Conservation (phyloP, 768 basidiomycete genomes). For the Fomitopsis pulvina region DNA sequence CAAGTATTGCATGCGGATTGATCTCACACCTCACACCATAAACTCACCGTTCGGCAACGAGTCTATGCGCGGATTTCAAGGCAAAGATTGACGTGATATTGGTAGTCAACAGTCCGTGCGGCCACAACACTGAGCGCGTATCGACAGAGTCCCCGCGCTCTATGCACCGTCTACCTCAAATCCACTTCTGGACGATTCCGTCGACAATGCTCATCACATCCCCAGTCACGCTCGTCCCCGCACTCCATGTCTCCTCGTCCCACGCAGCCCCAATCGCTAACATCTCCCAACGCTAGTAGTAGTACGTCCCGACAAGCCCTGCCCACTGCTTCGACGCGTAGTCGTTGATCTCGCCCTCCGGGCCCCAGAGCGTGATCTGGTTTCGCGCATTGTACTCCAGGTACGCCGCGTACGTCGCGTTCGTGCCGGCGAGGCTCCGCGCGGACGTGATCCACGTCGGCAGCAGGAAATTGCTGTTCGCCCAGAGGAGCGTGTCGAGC, state of each 20-base stretch:
- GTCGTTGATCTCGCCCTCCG: constrained; percentile 33
- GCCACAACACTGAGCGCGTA: no score
- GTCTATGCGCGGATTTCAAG: no score
- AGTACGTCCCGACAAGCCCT: constrained; percentile 32
- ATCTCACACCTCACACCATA: no score
- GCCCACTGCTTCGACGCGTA: constrained; percentile 40
- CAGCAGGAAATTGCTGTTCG: constrained; percentile 27
- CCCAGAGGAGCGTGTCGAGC: constrained; percentile 28
- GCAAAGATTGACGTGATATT: no score
- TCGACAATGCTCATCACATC: constrained; percentile 9
- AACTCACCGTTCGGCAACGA: no score
- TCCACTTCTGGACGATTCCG: neutral
- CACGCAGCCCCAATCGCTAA: constrained; percentile 29
- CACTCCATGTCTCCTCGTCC: constrained; percentile 17
- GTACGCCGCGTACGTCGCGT: constrained; percentile 27
- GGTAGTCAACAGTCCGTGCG: no score
- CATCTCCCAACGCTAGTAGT: constrained; percentile 29
- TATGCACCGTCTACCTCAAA: no score
- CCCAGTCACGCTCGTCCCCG: constrained; percentile 18
- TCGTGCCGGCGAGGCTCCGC: constrained; percentile 21
- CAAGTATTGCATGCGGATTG: no score
- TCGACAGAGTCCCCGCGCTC: no score
- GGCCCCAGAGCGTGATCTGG: constrained; percentile 39
- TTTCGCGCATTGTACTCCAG: constrained; percentile 34
- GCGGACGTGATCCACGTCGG: constrained; percentile 32